phyloP scores from a whole-genome alignment of 148 eudicot genomes.

The Spergularia marina region DNA sequence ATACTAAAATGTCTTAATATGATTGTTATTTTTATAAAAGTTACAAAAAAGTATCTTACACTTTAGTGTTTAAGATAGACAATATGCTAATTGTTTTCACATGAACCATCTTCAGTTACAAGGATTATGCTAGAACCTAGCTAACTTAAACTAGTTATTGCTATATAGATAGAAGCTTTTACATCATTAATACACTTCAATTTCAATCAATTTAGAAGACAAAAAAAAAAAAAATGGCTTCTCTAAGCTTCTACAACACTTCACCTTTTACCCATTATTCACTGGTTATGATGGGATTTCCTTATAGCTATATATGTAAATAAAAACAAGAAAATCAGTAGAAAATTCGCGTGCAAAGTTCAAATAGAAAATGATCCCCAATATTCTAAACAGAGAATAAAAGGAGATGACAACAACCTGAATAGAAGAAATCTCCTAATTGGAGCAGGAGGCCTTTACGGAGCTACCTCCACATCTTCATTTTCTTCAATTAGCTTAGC shows the following conservation, averaged over 20 bases:
- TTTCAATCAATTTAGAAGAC: neutral
- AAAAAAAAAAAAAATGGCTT: neutral
- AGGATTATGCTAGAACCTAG: no score
- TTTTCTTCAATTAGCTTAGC: slow-evolving; percentile 33
- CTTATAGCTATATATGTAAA: neutral
- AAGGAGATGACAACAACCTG: neutral
- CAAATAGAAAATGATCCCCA: slow-evolving; percentile 48
- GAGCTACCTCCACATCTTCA: slow-evolving; percentile 31
- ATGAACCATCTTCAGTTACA: no score
- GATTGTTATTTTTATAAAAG: no score
- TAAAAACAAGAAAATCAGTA: neutral
- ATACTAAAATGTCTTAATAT: no score
- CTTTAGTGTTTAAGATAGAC: no score
- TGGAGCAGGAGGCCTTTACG: slow-evolving; percentile 61
- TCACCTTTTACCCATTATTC: neutral
- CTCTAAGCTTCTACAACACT: neutral
- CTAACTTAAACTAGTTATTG: no score
- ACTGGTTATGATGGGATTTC: neutral
- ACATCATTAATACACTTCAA: no score
- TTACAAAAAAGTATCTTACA: no score
- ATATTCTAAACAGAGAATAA: slow-evolving; percentile 38
- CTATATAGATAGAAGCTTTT: no score
- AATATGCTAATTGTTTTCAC: no score
- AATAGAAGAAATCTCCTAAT: slow-evolving; percentile 41
- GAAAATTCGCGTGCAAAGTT: neutral